These are phyloP conservation scores for Vicia faba DNA, from an alignment of 306 rosid species.

Conservation along the genomic window DNA sequence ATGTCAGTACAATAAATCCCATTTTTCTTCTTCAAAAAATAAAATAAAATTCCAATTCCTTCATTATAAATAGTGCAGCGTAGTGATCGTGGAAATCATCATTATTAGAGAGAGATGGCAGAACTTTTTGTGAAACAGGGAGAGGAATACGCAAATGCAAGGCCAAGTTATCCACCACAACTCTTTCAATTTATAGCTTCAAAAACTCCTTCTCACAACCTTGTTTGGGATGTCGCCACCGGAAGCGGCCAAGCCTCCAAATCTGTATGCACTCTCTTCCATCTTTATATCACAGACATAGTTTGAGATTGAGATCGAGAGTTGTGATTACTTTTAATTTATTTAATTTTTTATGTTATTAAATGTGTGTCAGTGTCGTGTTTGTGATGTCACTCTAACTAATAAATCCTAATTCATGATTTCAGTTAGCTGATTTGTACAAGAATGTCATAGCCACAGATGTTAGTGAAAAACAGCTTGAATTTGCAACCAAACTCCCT, in stretches of 20 bases:
- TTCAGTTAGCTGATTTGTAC: conserved; percentile 61
- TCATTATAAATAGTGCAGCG: not conserved
- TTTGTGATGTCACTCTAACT: too few relatives aligned
- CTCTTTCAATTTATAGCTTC: conserved; percentile 71
- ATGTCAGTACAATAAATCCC: not conserved
- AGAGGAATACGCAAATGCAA: conserved; percentile 52
- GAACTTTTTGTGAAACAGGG: conserved; percentile 56
- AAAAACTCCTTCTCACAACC: conserved; percentile 56
- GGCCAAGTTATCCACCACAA: conserved; percentile 66
- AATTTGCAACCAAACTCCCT: conserved; percentile 55
- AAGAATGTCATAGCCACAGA: conserved; percentile 73
- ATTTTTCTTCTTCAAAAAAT: not conserved
- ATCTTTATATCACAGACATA: too few relatives aligned
- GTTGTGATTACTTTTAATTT: too few relatives aligned
- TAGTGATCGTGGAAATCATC: not conserved
- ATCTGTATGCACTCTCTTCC: conserved; percentile 40
- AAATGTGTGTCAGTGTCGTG: too few relatives aligned
- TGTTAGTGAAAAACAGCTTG: conserved; percentile 59
- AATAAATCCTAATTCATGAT: not conserved
- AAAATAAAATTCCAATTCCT: not conserved
- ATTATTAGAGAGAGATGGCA: conserved; percentile 34
- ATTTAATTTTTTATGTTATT: too few relatives aligned
- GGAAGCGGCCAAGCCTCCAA: conserved; percentile 89
- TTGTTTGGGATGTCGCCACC: conserved; percentile 88
- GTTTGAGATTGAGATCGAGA: too few relatives aligned